Evolutionary conservation across 192 early-diverging fungal genomes (phyloP).

Genomic region (Backusella psychrophila): DNA sequence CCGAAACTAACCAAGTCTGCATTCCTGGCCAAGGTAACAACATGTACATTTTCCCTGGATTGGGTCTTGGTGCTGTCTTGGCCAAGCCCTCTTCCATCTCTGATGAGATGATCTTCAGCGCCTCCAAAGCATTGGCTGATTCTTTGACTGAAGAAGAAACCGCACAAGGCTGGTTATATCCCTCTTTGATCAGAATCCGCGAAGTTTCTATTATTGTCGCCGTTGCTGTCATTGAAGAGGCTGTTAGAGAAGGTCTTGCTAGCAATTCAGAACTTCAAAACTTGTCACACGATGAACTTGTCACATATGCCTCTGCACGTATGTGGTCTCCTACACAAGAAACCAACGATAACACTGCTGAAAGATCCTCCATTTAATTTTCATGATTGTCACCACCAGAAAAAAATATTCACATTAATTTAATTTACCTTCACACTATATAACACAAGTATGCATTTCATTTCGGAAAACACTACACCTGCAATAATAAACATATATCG

Average conservation of each 20-base stretch:
- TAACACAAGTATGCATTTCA: neutral
- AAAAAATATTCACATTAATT: neutral
- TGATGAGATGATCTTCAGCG: slow-evolving; percentile 81
- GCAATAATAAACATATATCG: neutral
- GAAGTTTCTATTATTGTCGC: slow-evolving; percentile 80
- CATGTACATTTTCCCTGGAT: slow-evolving; percentile 96
- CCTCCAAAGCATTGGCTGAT: slow-evolving; percentile 77
- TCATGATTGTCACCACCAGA: neutral
- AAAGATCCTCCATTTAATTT: neutral
- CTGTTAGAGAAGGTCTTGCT: slow-evolving; percentile 24
- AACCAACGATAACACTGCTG: neutral
- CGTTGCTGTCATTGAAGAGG: slow-evolving; percentile 67
- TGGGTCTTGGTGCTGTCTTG: slow-evolving; percentile 86
- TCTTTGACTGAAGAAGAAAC: slow-evolving; percentile 74
- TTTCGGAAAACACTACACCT: neutral
- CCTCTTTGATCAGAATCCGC: slow-evolving; percentile 84
- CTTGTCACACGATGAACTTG: slow-evolving; percentile 5
- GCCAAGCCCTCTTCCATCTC: slow-evolving; percentile 70
- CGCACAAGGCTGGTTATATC: slow-evolving; percentile 75
- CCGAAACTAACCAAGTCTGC: slow-evolving; percentile 52
- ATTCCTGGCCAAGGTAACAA: slow-evolving; percentile 92
- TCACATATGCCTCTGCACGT: neutral
- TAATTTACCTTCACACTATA: neutral
- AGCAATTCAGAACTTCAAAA: neutral
- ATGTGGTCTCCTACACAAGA: slow-evolving; percentile 15